A percentile compares a stretch with the other conserved stretches of the same genome.
Conservation (phyloP, 176 grass and related monocot species). For the Neostapfia colusana region DNA sequence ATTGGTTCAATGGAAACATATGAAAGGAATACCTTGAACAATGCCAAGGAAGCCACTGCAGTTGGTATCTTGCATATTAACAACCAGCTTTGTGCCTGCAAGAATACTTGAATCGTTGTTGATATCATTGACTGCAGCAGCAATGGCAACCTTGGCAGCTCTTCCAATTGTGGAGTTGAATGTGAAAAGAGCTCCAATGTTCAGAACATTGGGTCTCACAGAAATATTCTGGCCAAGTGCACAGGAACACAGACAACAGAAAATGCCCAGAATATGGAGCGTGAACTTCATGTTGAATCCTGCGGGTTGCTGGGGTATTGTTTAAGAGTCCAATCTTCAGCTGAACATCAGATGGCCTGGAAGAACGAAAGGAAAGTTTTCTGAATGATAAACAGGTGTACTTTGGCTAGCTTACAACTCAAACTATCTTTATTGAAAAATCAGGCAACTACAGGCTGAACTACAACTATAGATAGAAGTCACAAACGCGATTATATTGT, state of each 20-base stretch:
- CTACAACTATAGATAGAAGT: background rate
- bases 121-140: slow-evolving; percentile 61
- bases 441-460: slow-evolving; percentile 12
- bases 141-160: slow-evolving; percentile 71
- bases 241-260: slow-evolving; percentile 42
- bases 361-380: slow-evolving; percentile 30
- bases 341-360: slow-evolving; percentile 17
- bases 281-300: slow-evolving; percentile 41
- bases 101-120: slow-evolving; percentile 72
- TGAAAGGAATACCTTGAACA: slow-evolving; percentile 60
- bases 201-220: slow-evolving; percentile 46
- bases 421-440: slow-evolving; percentile 1
- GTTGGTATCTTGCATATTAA: slow-evolving; percentile 67
- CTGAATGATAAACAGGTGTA: slow-evolving; percentile 27
- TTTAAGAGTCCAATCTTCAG: slow-evolving; percentile 33
- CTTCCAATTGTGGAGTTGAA: slow-evolving; percentile 78
- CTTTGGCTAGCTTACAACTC: background rate
- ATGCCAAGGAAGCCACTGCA: slow-evolving; percentile 77
- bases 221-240: slow-evolving; percentile 41
- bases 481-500: background rate
- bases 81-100: slow-evolving; percentile 57
- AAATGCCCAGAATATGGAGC: slow-evolving; percentile 40
- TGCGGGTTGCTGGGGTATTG: background rate
- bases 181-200: slow-evolving; percentile 64
- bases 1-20: slow-evolving; percentile 1